Base-by-base conservation (phyloP, 2,329 filamentous ascomycete species). In the Calonectria fujianensis region DNA sequence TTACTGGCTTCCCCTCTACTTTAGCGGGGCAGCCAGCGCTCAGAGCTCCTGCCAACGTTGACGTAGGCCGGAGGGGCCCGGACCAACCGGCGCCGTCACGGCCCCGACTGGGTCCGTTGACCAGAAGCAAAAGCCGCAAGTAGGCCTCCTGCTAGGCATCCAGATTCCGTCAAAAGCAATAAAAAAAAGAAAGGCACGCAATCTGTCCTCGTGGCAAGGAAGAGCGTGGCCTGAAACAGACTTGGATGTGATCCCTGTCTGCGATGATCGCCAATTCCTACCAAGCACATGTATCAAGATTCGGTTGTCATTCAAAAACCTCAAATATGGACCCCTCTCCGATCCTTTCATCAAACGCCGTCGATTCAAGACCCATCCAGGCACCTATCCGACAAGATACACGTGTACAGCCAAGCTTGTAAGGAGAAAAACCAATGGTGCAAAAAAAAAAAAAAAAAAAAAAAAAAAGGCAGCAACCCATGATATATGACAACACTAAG, bases 311-410 rank as follows among this genome's bases (percentile, higher is more conserved):
- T 71, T 71, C 69, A 71, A 71, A 71, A 63, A 63, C 57, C 35
- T 74, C 67, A 51, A 52, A 74, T 67, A 74, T 52, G 64, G 67
- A 73, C 63, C 70, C 32, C 68, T 41, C 59, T 8, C 24, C 50
- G 63, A 57, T 69, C 69, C 70, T 70, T 64, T 77, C 64, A 74
- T 75, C 71, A 74, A 79, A 78, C 76, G 74, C 75, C 76, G 69
- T 73, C 70, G 45, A 74, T 76, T 72, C 64, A 45, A 75, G 63
- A 69, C 74, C 70, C 51, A 57, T 68, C 59, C 66, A 66, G 50
- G 24, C 54, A 68, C 54, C 27, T 54, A 63, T 50, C 50, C 75
- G 39, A 73, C 39, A 70, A 72, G 29, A 72, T 74, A 70, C 73
- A 68, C 64, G 67, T 71, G 50, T 73, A 69, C 63, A 72, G 71